Conservation (phyloP, 805 yeast species). For the Yarrowia sp. region DNA sequence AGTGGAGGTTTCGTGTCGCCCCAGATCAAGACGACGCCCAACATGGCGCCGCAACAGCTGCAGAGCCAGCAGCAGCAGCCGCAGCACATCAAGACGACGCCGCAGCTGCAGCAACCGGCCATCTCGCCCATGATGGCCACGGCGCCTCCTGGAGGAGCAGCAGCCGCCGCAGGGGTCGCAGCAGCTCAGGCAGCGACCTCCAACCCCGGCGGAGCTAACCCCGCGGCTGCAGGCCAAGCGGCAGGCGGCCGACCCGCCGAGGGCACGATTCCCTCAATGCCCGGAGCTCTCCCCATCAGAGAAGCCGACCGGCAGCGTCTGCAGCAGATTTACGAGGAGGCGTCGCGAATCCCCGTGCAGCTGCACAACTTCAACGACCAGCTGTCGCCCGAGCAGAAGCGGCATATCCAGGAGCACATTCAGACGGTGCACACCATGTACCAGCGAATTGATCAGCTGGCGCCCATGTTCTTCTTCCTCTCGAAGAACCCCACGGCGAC, state of each 20-base stretch:
- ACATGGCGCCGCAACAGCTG: conserved; percentile 19
- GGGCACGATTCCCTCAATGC: conserved; percentile 19
- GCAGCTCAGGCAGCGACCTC: conserved; percentile 7
- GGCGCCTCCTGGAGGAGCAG: background rate
- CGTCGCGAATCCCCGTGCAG: conserved; percentile 67
- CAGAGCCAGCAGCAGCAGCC: conserved; percentile 4
- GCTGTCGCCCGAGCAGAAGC: conserved; percentile 69
- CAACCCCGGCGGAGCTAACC: conserved; percentile 39
- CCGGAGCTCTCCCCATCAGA: conserved; percentile 50
- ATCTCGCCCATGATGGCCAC: conserved; percentile 18
- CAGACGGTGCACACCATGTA: conserved; percentile 59
- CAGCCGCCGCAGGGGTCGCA: conserved; percentile 1
- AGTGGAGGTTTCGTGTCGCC: conserved; percentile 5
- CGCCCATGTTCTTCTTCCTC: conserved; percentile 77
- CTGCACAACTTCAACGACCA: conserved; percentile 67
- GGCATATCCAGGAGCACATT: conserved; percentile 59
- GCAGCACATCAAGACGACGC: conserved; percentile 30
- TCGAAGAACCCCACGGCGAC: conserved; percentile 80
- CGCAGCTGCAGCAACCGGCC: conserved; percentile 18
- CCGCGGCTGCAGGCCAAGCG: conserved; percentile 40
- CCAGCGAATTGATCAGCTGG: conserved; percentile 73
- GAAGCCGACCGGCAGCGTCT: conserved; percentile 62
- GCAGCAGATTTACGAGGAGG: conserved; percentile 71
- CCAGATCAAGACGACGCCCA: conserved; percentile 25
- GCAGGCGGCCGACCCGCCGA: conserved; percentile 41